phyloP scores from a whole-genome alignment of 768 basidiomycete genomes.

The Saitozyma sp. region DNA sequence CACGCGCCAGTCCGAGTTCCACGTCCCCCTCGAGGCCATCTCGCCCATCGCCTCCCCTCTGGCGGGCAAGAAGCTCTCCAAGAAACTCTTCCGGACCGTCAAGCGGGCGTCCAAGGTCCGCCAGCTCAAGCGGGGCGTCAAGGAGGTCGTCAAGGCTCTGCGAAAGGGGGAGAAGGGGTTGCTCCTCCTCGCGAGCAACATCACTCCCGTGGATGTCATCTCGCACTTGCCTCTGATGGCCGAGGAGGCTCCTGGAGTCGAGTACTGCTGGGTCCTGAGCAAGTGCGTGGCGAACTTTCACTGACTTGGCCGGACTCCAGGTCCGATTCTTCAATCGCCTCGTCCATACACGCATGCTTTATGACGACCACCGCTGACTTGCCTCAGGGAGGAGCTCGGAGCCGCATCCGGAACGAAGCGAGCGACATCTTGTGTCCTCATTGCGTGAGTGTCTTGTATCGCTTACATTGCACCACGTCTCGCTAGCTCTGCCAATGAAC shows the following conservation, averaged over 20 bases:
- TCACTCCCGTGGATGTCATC: slow-evolving; percentile 97
- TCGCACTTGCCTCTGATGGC: slow-evolving; percentile 92
- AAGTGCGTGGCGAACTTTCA: slow-evolving; percentile 35
- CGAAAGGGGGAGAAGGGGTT: slow-evolving; percentile 96
- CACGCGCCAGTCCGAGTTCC: slow-evolving; percentile 44
- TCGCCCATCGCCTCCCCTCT: slow-evolving; percentile 93
- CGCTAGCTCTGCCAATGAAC: neutral
- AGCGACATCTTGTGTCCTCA: slow-evolving; percentile 95
- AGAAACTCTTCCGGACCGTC: slow-evolving; percentile 91
- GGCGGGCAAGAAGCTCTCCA: slow-evolving; percentile 87
- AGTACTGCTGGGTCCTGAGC: slow-evolving; percentile 53
- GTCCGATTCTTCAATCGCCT: slow-evolving; percentile 60
- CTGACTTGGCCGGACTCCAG: neutral
- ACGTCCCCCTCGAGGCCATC: slow-evolving; percentile 74
- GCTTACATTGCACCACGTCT: too few relatives aligned
- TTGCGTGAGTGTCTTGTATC: slow-evolving; percentile 55
- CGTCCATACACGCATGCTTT: neutral
- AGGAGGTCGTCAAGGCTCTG: slow-evolving; percentile 96
- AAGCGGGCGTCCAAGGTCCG: slow-evolving; percentile 93
- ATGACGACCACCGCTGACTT: neutral
- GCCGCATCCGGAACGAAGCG: slow-evolving; percentile 95
- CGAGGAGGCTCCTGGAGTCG: slow-evolving; percentile 71
- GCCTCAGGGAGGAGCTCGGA: slow-evolving; percentile 74
- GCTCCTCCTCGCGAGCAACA: slow-evolving; percentile 90
- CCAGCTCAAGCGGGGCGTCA: slow-evolving; percentile 95